Evolutionary conservation across 768 basidiomycete species (phyloP).

Genomic region (Polyporus arcularius): DNA sequence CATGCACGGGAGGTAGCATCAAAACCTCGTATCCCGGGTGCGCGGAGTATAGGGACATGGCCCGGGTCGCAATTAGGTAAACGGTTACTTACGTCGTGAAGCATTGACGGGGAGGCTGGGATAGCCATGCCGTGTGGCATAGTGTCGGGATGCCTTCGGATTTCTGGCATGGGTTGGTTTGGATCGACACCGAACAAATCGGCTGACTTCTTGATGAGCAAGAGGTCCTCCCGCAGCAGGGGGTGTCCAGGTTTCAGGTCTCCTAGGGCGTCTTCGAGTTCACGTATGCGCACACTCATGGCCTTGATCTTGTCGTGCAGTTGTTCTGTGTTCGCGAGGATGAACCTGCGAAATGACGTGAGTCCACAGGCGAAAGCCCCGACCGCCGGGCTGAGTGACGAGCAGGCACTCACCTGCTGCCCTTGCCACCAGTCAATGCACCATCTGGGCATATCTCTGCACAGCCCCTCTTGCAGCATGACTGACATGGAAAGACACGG

Average conservation of each 20-base stretch:
- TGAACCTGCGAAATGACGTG: conserved; percentile 46
- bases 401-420: conserved; percentile 53
- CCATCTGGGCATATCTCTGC: conserved; percentile 36
- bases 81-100: conserved; percentile 22
- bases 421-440: conserved; percentile 71
- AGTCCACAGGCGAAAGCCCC: too few species aligned
- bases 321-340: conserved; percentile 71
- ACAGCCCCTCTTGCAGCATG: conserved; percentile 40
- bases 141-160: conserved; percentile 8
- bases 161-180: conserved; percentile 13
- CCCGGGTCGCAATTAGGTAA: not conserved
- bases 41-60: not conserved
- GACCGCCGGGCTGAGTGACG: too few species aligned
- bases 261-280: conserved; percentile 65
- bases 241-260: conserved; percentile 52
- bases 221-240: conserved; percentile 54
- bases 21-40: too few species aligned
- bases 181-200: conserved; percentile 45
- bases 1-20: too few species aligned
- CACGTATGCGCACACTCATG: conserved; percentile 61
- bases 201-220: conserved; percentile 66
- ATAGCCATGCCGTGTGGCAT: conserved; percentile 11
- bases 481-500: conserved; percentile 63
- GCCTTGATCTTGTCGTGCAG: conserved; percentile 69
- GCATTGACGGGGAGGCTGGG: conserved; percentile 15